Conservation (phyloP, 495 filamentous ascomycete species). For the Penicillium longicatenatum region DNA sequence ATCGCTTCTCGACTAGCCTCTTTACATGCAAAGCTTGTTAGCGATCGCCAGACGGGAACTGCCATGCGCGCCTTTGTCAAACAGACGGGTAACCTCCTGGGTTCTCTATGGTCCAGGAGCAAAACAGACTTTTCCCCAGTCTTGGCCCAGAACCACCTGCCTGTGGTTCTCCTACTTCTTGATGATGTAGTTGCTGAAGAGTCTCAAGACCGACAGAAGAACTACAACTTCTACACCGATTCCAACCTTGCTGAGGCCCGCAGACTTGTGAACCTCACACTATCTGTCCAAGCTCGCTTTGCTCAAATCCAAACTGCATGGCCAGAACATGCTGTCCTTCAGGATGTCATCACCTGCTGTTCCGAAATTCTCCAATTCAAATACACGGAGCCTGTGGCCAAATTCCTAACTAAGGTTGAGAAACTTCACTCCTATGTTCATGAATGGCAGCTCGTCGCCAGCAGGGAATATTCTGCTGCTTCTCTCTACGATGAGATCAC, state of each 20-base stretch:
- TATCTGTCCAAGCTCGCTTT: slow-evolving; percentile 68
- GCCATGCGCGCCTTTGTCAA: slow-evolving; percentile 40
- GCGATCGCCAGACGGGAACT: slow-evolving; percentile 26
- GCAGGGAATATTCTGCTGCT: slow-evolving; percentile 69
- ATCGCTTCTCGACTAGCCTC: slow-evolving; percentile 53
- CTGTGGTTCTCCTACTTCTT: slow-evolving; percentile 66
- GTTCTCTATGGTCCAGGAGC: slow-evolving; percentile 39
- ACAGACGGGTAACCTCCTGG: slow-evolving; percentile 40
- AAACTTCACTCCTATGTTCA: slow-evolving; percentile 78
- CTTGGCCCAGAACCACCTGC: slow-evolving; percentile 56
- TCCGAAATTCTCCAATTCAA: slow-evolving; percentile 71
- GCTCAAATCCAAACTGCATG: slow-evolving; percentile 65
- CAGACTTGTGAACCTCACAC: slow-evolving; percentile 65
- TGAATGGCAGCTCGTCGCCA: slow-evolving; percentile 92
- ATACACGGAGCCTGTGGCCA: slow-evolving; percentile 84
- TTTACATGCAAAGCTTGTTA: slow-evolving; percentile 55
- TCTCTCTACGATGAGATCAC: slow-evolving; percentile 74
- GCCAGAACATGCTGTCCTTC: slow-evolving; percentile 74
- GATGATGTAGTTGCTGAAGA: slow-evolving; percentile 55
- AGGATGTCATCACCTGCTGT: slow-evolving; percentile 73
- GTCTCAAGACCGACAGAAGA: slow-evolving; percentile 28
- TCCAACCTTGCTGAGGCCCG: slow-evolving; percentile 72
- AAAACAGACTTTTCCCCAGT: slow-evolving; percentile 34
- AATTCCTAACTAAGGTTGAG: slow-evolving; percentile 79
- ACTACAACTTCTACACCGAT: slow-evolving; percentile 89